Conservation (phyloP, 139 green algal species). For the Chlorella sp. region DNA sequence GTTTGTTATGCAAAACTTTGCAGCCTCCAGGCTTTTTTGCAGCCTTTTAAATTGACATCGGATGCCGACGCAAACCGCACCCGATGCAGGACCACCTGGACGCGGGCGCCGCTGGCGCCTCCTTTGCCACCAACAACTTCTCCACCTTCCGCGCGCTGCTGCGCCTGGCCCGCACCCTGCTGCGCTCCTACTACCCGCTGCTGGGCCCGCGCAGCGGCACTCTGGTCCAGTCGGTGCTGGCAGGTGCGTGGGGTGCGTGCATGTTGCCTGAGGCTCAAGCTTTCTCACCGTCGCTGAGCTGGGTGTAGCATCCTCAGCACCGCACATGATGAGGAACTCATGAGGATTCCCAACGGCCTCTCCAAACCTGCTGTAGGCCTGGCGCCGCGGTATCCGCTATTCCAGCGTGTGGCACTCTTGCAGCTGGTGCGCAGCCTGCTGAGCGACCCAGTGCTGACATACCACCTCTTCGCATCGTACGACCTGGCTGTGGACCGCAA, state of each 20-base stretch:
- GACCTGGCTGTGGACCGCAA: constrained; percentile 57
- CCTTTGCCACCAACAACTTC: constrained; percentile 49
- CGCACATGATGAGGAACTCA: no score
- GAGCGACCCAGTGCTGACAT: constrained; percentile 51
- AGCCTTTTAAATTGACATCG: no score
- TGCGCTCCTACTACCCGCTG: constrained; percentile 55
- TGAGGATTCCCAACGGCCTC: no score
- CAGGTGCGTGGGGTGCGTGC: constrained; percentile 8
- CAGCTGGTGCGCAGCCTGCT: constrained; percentile 60
- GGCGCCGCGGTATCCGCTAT: constrained; percentile 28
- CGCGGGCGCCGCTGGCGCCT: constrained; percentile 48
- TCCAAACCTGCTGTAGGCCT: constrained; percentile 1
- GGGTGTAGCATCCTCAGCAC: no score
- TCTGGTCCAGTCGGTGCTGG: constrained; percentile 66
- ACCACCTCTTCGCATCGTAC: constrained; percentile 62
- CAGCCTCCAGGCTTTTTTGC: no score
- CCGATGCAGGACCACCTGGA: constrained; percentile 55
- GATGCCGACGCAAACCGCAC: no score
- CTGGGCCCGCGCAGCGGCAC: constrained; percentile 40
- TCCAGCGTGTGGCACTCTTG: constrained; percentile 58
- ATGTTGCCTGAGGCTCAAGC: no score
- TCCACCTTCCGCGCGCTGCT: constrained; percentile 62
- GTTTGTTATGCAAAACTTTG: no score
- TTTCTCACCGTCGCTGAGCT: no score
- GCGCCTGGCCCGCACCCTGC: constrained; percentile 58